These are phyloP conservation scores for Diaporthe sp. DNA, from an alignment of 2,329 filamentous ascomycete genomes.

Conservation along the genomic window DNA sequence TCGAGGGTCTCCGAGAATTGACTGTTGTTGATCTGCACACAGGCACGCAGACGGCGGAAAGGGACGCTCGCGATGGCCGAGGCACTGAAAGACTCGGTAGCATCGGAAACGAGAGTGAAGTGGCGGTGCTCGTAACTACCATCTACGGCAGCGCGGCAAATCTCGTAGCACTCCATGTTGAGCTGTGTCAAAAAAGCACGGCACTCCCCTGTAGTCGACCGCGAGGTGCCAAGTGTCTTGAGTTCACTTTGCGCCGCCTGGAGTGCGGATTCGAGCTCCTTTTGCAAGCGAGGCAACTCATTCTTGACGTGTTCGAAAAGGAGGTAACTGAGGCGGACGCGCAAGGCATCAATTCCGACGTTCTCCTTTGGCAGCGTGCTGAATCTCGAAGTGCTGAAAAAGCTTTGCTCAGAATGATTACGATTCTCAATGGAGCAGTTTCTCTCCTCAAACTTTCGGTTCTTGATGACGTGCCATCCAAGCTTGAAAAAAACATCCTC, in stretches of 20 bases:
- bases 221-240: not conserved
- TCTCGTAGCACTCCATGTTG: slow-evolving; percentile 30
- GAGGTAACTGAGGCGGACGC: not conserved
- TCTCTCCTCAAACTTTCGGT: slow-evolving; percentile 68
- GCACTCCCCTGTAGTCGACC: not conserved
- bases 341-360: slow-evolving; percentile 14
- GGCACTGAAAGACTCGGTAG: too few species aligned
- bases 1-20: not conserved
- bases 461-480: slow-evolving; percentile 62
- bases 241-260: not conserved
- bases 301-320: slow-evolving; percentile 31
- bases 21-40: not conserved
- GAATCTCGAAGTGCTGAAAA: slow-evolving; percentile 5
- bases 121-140: slow-evolving; percentile 19
- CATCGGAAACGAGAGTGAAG: not conserved
- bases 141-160: not conserved
- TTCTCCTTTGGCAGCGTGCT: slow-evolving; percentile 4
- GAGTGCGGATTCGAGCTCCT: slow-evolving; percentile 1
- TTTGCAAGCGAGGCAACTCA: slow-evolving; percentile 13
- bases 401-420: not conserved
- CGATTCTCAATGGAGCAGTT: not conserved
- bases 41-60: not conserved
- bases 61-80: not conserved
- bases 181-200: not conserved
- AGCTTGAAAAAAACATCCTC: slow-evolving; percentile 41